Conservation (phyloP, 1,284 basidiomycete species). For the Lignosus rhinocerotis region DNA sequence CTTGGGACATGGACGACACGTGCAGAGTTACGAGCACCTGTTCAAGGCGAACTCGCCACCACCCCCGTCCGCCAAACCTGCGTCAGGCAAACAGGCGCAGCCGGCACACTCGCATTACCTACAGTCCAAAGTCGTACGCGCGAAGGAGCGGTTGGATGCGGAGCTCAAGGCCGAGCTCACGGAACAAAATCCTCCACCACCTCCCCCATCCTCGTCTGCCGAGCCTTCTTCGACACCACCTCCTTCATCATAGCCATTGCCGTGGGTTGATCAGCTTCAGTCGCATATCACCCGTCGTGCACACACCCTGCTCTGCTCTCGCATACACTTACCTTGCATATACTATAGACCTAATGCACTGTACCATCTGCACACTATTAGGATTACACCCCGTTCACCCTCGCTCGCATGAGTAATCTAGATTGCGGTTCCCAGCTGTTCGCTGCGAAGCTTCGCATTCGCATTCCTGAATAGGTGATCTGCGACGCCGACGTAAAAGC, state of each 20-base stretch:
- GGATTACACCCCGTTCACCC: conserved; percentile 17
- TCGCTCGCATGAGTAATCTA: not conserved
- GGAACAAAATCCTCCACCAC: conserved; percentile 22
- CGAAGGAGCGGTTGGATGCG: conserved; percentile 91
- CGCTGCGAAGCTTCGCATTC: too few species aligned
- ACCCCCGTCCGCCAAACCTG: conserved; percentile 52
- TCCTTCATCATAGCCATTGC: conserved; percentile 16
- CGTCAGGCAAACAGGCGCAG: conserved; percentile 34
- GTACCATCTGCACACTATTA: conserved; percentile 22
- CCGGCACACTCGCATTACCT: conserved; percentile 86
- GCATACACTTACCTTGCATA: conserved; percentile 21
- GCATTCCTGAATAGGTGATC: not conserved
- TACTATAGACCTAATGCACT: conserved; percentile 24
- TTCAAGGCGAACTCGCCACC: conserved; percentile 86
- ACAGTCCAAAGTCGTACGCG: conserved; percentile 95
- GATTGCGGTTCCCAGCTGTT: not conserved
- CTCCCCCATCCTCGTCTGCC: conserved; percentile 12
- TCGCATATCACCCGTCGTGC: not conserved
- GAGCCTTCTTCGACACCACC: conserved; percentile 10
- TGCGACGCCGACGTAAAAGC: not conserved
- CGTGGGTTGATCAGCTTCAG: not conserved
- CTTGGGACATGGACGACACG: not conserved
- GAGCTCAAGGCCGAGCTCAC: conserved; percentile 52
- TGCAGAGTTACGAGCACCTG: conserved; percentile 88
- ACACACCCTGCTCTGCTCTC: conserved; percentile 5